Evolutionary conservation across 2,329 filamentous ascomycete genomes (phyloP), one percentile per base, ranked within the genome.

Genomic region (Fusarium transvaalense): DNA sequence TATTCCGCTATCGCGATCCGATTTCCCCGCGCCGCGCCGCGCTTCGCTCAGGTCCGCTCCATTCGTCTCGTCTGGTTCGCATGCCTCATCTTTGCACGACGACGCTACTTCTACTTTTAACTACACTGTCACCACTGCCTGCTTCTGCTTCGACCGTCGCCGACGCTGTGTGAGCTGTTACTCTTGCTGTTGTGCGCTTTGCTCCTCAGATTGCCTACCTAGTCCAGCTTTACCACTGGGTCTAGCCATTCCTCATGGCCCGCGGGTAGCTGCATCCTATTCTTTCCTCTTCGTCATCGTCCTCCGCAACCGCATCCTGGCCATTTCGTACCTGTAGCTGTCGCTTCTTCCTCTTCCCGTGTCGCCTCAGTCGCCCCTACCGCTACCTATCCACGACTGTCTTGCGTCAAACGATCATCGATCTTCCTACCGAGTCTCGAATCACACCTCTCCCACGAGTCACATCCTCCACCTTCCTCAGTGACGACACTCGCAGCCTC

Each of bases 51-150:
- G n/a, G n/a, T n/a, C n/a, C n/a, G n/a, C n/a, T n/a, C n/a, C n/a
- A n/a, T n/a, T 58, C 70, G 71, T 65, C 71, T 61, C 56, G 68
- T 63, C 64, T 68, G 61, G 70, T 65, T 75, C 72, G 75, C 74
- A 77, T 78, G 76, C 76, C 73, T 75, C 74, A 77, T 77, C 76
- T 76, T 66, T 78, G 76, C 74, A 72, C 74, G 64, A 78, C 74
- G 65, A 78, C 76, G 67, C 68, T 71, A 63, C 60, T 17, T 62
- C 45, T 42, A 50, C 47, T 25, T 50, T 37, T 35, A 19, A 39
- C 17, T 38, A 62, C 72, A 63, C 63, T 64, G 60, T 63, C 63
- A 72, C 65, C 55, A 59, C 69, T 72, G 69, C 67, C 71, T 55
- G 59, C 63, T 66, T 51, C 52, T 67, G 55, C 63, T 66, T 51